Percentiles rank a stretch among this genome's conserved stretches.
phyloP scores from a whole-genome alignment of 768 basidiomycete genomes.

The Trametes meyenii region DNA sequence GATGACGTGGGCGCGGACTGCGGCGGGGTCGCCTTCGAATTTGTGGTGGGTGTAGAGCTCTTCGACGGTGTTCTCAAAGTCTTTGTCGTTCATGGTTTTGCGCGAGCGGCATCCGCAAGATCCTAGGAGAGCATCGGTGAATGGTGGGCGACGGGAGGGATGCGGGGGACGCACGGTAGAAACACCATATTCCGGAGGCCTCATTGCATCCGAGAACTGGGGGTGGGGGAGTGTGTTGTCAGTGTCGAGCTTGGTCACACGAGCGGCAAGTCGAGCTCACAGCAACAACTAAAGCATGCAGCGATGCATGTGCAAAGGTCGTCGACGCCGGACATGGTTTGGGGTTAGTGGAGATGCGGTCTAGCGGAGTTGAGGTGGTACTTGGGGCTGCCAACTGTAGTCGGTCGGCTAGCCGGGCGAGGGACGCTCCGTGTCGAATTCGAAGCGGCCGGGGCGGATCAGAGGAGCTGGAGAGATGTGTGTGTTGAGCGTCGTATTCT shows the following conservation, averaged over 20 bases:
- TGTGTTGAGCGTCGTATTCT: not conserved
- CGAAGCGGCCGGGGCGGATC: not conserved
- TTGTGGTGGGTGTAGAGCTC: slow-evolving; percentile 17
- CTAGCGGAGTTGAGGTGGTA: not conserved
- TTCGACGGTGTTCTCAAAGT: slow-evolving; percentile 23
- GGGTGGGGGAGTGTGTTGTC: not conserved
- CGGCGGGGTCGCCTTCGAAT: not conserved
- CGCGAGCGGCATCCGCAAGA: slow-evolving; percentile 18
- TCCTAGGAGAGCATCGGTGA: not conserved
- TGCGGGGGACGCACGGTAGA: slow-evolving; percentile 4
- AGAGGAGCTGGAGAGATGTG: not conserved
- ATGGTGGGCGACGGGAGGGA: not conserved
- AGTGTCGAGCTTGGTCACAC: too few species aligned
- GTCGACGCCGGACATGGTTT: slow-evolving; percentile 5
- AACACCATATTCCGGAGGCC: slow-evolving; percentile 8
- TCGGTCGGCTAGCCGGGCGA: not conserved
- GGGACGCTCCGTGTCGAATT: not conserved
- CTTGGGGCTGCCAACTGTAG: not conserved
- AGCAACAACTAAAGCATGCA: slow-evolving; percentile 7
- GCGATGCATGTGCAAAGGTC: slow-evolving; percentile 8
- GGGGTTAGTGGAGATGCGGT: not conserved
- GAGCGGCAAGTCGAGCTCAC: not conserved
- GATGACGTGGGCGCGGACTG: slow-evolving; percentile 12
- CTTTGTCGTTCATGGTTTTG: slow-evolving; percentile 16
- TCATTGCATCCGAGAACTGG: slow-evolving; percentile 7